Base-by-base conservation (phyloP, 495 filamentous ascomycete species). In the Aspergillus ostianus region DNA sequence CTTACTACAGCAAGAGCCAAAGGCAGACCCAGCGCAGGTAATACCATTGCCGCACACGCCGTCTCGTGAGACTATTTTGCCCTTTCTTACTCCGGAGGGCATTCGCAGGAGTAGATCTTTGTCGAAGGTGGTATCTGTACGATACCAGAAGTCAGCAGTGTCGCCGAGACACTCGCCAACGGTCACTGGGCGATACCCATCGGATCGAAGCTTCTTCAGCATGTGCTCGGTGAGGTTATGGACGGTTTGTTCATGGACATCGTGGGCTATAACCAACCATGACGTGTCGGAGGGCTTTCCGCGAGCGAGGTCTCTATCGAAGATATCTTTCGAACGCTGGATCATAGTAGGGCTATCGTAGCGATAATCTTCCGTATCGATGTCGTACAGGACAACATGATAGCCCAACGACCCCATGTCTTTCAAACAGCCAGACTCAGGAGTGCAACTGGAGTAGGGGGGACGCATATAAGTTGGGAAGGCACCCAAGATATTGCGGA, bases 401-500 rank as follows among this genome's bases (percentile, higher is more conserved):
- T 95, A 95, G 4, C 91, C 90, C 45, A 93, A 77, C 5, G 72
- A 72, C 18, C 79, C 78, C 66, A 93, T 73, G 44, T 87, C 82
- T 9, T 70, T 73, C 55, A 84, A 74, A 66, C 90, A 93, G 15
- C 74, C 74, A 4, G 77, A 76, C 21, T 77, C 78, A 3, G 71
- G 67, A 29, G 77, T 79, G 68, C 90, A 93, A 66, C 84, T 87
- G 23, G 87, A 90, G 73, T 87, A 95, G 6, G 90, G 90, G 4
- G 90, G 90, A 50, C 88, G 82, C 89, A 95, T 92, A 69, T 95
- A 96, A 2, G 89, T 88, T 4, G 91, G 91, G 70, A 92, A 88
- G 61, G 85, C 85, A 13, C 91, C 91, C 7, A 93, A 77, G 57
- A 95, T 87, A 53, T 90, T 90, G 48, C 87, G 85, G 19, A 94